phyloP scores from a whole-genome alignment of 345 rosid genomes.

The Populus alba region DNA sequence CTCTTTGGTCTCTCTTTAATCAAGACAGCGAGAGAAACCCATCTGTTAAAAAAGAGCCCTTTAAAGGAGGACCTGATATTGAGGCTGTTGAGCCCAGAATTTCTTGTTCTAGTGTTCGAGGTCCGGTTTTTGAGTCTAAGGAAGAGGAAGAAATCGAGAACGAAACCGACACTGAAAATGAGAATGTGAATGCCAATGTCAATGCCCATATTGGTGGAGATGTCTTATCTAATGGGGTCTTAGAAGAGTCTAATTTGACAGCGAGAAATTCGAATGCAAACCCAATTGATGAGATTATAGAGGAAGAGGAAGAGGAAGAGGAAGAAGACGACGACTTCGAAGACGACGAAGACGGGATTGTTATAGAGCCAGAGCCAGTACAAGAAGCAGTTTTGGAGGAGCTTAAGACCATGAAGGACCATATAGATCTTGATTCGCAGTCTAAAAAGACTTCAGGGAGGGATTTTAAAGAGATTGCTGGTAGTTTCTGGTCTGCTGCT shows the following conservation, averaged over 20 bases:
- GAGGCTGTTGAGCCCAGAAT: constrained; percentile 40
- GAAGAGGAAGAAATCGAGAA: constrained; percentile 43
- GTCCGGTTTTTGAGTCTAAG: constrained; percentile 39
- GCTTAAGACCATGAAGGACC: constrained; percentile 78
- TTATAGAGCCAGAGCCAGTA: constrained; percentile 24
- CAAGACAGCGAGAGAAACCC: constrained; percentile 62
- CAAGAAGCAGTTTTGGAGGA: constrained; percentile 37
- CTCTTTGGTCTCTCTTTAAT: constrained; percentile 71
- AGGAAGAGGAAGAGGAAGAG: constrained; percentile 38
- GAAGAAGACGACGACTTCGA: constrained; percentile 26
- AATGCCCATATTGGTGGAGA: constrained; percentile 20
- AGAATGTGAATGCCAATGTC: constrained; percentile 23
- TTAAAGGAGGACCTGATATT: constrained; percentile 16
- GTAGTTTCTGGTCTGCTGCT: constrained; percentile 97
- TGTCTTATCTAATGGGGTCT: constrained; percentile 21
- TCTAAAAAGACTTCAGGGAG: constrained; percentile 67
- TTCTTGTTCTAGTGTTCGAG: constrained; percentile 47
- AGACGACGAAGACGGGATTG: constrained; percentile 22
- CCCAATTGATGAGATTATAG: constrained; percentile 53
- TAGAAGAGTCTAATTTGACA: constrained; percentile 43
- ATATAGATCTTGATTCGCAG: constrained; percentile 84
- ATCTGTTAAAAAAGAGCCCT: constrained; percentile 19
- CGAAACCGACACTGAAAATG: constrained; percentile 35
- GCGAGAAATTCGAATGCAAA: constrained; percentile 31
- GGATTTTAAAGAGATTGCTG: constrained; percentile 72